Base-by-base conservation (phyloP, 169 alveolate species). In the Amoebophrya sp. region DNA sequence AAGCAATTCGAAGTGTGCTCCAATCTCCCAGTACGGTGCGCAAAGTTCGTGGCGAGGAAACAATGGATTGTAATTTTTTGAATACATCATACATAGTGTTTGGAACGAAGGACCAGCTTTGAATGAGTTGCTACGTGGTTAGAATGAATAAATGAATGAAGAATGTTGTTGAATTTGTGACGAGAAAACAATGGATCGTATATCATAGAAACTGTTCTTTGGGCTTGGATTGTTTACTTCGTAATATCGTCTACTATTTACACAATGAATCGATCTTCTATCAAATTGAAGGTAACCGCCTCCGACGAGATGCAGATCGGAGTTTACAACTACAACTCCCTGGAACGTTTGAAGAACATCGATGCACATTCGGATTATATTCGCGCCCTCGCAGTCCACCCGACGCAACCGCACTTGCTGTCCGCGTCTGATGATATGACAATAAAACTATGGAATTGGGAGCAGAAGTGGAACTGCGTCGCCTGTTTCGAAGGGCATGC, bases 351-450 rank as follows among this genome's bases (percentile, higher is more conserved):
- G 23, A 97, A 97, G 47, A 95, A 96, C 41, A 96, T 97, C 89
- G 99, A 97, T 93, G 99, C 98, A 10, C 99, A 99, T 95, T 96
- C 96, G 34, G 99, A 99, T 95, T 99, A 97, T 95, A 98, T 99
- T 91, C 96, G 99, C 91, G 96, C 96, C 93, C 94, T 98, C 83
- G 98, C 98, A n/a, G 98, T 98, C 41, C 99, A 99, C 94, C 98
- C 98, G n/a, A 94, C 97, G 39, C 93, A 97, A 93, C 99, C 99
- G 14, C 96, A 97, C 93, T 95, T 98, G 33, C 93, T 99, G 89
- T 97, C 99, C 83, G 96, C 98, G 78, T 98, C 99, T 24, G 99
- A 99, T 95, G 99, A 99, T 94, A 97, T 98, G 98, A 97, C 99
- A 3, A 97, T 98, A 91, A 97, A 97, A 94, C 93, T 98, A 92